Evolutionary conservation across 805 yeast species (phyloP).

Genomic region (Pichia manshurica): DNA sequence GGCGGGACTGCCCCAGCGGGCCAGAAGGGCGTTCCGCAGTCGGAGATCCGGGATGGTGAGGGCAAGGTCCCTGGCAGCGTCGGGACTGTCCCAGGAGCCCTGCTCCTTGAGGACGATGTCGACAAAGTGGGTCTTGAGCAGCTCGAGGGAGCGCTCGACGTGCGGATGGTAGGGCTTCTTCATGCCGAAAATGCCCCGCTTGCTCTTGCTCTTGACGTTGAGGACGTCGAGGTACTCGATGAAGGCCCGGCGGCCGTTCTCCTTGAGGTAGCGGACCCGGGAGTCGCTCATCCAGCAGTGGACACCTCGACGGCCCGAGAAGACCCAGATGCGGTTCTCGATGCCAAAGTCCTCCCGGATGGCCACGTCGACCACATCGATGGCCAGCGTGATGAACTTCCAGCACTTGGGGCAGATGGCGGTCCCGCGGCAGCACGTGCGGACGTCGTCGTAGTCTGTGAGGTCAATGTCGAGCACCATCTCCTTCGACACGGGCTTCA

Average conservation of each 20-base stretch:
- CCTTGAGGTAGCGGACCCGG: slow-evolving; percentile 71
- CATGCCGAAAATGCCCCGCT: slow-evolving; percentile 43
- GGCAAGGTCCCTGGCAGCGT: slow-evolving; percentile 50
- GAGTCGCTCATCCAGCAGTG: slow-evolving; percentile 97
- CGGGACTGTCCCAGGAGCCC: slow-evolving; percentile 72
- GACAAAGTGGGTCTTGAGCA: slow-evolving; percentile 58
- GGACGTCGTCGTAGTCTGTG: slow-evolving; percentile 89
- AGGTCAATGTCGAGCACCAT: slow-evolving; percentile 94
- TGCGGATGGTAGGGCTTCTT: slow-evolving; percentile 89
- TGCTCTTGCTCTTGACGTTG: slow-evolving; percentile 44
- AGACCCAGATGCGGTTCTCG: slow-evolving; percentile 84
- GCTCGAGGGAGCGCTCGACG: slow-evolving; percentile 65
- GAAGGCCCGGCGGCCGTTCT: slow-evolving; percentile 66
- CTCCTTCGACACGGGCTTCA: slow-evolving; percentile 81
- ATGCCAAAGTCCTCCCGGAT: slow-evolving; percentile 87
- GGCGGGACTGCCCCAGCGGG: slow-evolving; percentile 53
- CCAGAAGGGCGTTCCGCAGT: slow-evolving; percentile 46
- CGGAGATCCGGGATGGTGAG: slow-evolving; percentile 58
- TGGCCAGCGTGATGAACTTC: slow-evolving; percentile 84
- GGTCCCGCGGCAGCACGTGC: slow-evolving; percentile 90
- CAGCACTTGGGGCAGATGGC: slow-evolving; percentile 86
- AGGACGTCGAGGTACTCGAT: slow-evolving; percentile 80
- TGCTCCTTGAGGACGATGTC: slow-evolving; percentile 70
- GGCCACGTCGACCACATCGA: slow-evolving; percentile 64
- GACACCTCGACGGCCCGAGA: slow-evolving; percentile 97